Base-by-base conservation (phyloP, 2,329 filamentous ascomycete species). In the Tolypocladium guangdongense region DNA sequence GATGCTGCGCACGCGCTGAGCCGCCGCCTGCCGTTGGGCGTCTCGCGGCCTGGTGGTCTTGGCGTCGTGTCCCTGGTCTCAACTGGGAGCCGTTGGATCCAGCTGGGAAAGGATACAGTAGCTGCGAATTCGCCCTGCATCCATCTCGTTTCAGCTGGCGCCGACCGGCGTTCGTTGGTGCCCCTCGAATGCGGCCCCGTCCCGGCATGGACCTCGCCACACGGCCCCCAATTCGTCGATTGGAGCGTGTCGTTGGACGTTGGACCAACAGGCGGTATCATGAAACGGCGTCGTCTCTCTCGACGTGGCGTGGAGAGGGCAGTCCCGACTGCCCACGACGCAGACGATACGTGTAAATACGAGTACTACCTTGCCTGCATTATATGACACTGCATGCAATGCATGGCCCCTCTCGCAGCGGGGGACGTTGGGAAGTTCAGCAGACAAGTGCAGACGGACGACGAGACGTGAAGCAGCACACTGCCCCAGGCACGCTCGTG, bases 1-100 rank as follows among this genome's bases (percentile, higher is more conserved):
- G 70, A 92, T 97, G 66, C 79, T 97, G 32, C 60, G 64, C 81
- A 81, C 65, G 72, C 79, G 70, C 52, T 66, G 51, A 64, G 24
- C 35, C 30, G 43, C 43, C 10, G 7, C 27, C 16, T n/a, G 37
- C 32, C 12, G 36, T 18, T 35, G 18, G 7, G 32, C 30, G 30
- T 8, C 6, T 11, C 10, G 2, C 32, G 10, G 32, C 10, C 32
- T 33, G n/a, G n/a, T n/a, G n/a, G n/a, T n/a, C n/a, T n/a, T n/a
- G n/a, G n/a, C n/a, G n/a, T n/a, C n/a, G n/a, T n/a, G n/a, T n/a
- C n/a, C n/a, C n/a, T n/a, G n/a, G n/a, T 4, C 2, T 4, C 18
- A 12, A 20, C 5, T 12, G 22, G 12, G 18, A 18, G 7, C 43
- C 1, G 10, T 20, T 11, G 24, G 24, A 10, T 10, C 14, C 4